Evolutionary conservation across 306 rosid genomes (phyloP).

Genomic region (Cucumis sativus): DNA sequence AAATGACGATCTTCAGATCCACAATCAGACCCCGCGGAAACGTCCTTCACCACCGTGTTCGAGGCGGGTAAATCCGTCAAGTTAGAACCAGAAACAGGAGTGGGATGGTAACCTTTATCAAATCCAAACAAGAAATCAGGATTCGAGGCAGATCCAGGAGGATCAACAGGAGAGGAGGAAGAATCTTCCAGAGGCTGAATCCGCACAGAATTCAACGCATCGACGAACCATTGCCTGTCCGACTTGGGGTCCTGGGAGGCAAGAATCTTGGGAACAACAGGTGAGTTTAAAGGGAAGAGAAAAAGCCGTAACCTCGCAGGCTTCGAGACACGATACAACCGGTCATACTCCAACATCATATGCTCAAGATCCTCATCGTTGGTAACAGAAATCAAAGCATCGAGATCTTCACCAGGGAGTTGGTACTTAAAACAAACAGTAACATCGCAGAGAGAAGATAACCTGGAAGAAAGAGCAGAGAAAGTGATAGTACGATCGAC

Average conservation of each 20-base stretch:
- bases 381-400: slow-evolving; percentile 73
- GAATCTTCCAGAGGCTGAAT: slow-evolving; percentile 30
- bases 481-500: slow-evolving; percentile 55
- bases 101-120: slow-evolving; percentile 29
- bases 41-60: slow-evolving; percentile 22
- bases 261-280: slow-evolving; percentile 14
- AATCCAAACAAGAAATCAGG: slow-evolving; percentile 78
- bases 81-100: slow-evolving; percentile 18
- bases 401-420: slow-evolving; percentile 87
- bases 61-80: slow-evolving; percentile 19
- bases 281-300: slow-evolving; percentile 36
- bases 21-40: slow-evolving; percentile 24
- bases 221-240: slow-evolving; percentile 72
- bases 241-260: slow-evolving; percentile 27
- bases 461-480: slow-evolving; percentile 34
- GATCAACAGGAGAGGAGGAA: slow-evolving; percentile 27
- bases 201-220: slow-evolving; percentile 74
- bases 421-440: slow-evolving; percentile 61
- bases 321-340: slow-evolving; percentile 48
- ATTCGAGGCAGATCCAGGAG: slow-evolving; percentile 16
- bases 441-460: slow-evolving; percentile 34
- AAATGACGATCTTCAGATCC: slow-evolving; percentile 35
- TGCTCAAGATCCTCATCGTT: slow-evolving; percentile 79
- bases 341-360: slow-evolving; percentile 80
- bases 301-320: slow-evolving; percentile 62